Percentiles rank a stretch among this genome's conserved stretches.
These are phyloP conservation scores for Glomus cerebriforme DNA, from an alignment of 192 early-diverging fungal genomes.

Conservation along the genomic window DNA sequence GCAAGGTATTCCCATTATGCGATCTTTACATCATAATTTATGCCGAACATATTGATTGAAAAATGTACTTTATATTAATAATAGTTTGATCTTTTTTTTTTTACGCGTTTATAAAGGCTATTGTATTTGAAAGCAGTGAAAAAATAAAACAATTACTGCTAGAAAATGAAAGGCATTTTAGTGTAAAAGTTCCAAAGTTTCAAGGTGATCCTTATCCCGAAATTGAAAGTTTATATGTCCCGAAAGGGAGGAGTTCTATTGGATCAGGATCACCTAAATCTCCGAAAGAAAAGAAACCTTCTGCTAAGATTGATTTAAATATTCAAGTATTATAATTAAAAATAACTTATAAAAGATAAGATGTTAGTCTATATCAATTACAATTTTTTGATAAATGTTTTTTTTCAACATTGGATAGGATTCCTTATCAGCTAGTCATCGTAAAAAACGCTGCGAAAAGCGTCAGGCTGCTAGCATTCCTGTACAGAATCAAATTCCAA, in stretches of 20 bases:
- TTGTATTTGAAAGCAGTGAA: not conserved
- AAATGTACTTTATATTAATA: too few species aligned
- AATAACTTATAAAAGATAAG: not conserved
- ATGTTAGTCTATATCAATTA: not conserved
- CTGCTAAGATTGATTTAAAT: not conserved
- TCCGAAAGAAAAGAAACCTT: not conserved
- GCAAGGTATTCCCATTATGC: not conserved
- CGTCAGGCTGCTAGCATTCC: not conserved
- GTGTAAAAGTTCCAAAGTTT: not conserved
- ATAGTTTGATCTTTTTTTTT: not conserved
- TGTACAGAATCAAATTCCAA: constrained; percentile 1
- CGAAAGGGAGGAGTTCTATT: not conserved
- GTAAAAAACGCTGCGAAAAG: constrained; percentile 11
- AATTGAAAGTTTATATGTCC: not conserved
- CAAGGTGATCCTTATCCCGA: not conserved
- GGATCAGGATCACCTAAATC: not conserved
- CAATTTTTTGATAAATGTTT: not conserved
- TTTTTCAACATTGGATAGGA: not conserved
- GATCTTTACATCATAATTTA: too few species aligned
- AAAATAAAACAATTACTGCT: not conserved
- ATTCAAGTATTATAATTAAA: not conserved
- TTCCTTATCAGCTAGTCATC: not conserved
- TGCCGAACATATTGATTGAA: too few species aligned
- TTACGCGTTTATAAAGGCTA: not conserved
- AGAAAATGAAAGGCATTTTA: not conserved